Evolutionary conservation across 495 filamentous ascomycete genomes (phyloP).

Genomic region (Friedmanniomyces simplex): DNA sequence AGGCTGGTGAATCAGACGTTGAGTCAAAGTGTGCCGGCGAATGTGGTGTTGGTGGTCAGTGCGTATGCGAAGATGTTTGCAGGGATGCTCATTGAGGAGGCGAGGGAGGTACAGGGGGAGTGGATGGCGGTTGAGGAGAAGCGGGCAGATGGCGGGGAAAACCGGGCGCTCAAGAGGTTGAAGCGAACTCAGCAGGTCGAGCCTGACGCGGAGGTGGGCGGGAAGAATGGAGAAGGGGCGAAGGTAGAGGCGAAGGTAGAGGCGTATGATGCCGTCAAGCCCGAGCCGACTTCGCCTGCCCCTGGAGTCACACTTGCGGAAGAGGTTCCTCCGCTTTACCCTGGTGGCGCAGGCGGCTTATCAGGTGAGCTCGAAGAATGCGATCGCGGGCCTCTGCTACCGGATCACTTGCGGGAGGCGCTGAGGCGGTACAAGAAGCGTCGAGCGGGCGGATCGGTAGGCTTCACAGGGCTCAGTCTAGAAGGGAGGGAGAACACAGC

Average conservation of each 20-base stretch:
- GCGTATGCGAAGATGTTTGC: conserved; percentile 76
- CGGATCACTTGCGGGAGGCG: conserved; percentile 74
- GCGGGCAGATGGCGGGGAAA: conserved; percentile 18
- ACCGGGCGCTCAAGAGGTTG: conserved; percentile 25
- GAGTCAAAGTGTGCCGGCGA: conserved; percentile 71
- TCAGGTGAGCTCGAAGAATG: conserved; percentile 12
- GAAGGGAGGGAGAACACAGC: conserved; percentile 37
- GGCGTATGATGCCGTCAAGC: conserved; percentile 1
- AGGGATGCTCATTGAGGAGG: conserved; percentile 72
- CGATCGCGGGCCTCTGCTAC: conserved; percentile 59
- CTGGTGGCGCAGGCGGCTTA: conserved; percentile 16
- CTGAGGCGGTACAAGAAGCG: conserved; percentile 60
- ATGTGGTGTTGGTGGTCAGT: conserved; percentile 68
- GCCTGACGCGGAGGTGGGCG: conserved; percentile 21
- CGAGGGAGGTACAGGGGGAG: conserved; percentile 66
- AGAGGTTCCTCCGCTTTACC: background rate
- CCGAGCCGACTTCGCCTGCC: conserved; percentile 5
- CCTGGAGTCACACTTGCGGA: background rate
- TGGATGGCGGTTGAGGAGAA: conserved; percentile 48
- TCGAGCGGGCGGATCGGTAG: conserved; percentile 55
- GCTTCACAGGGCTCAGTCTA: conserved; percentile 60
- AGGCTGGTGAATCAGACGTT: conserved; percentile 69
- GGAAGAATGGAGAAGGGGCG: conserved; percentile 3
- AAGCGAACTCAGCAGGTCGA: conserved; percentile 17
- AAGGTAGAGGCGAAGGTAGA: conserved; percentile 5